Base-by-base conservation (phyloP, 2,329 filamentous ascomycete species). In the Trichoderma guizhouense region DNA sequence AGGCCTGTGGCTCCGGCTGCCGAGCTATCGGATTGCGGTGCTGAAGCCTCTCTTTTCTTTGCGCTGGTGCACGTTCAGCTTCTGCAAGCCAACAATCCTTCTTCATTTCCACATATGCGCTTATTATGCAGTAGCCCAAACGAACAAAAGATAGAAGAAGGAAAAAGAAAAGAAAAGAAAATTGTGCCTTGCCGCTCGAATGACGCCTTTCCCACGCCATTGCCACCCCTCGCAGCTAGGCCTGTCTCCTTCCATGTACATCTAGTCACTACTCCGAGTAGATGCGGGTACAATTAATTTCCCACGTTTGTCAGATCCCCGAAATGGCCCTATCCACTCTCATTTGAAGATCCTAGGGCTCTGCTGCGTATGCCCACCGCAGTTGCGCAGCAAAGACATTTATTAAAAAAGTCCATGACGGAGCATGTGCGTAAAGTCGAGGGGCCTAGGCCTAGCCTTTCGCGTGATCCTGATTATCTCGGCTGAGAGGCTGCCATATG, bases 271-370 rank as follows among this genome's bases (percentile, higher is more conserved):
- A 21, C 32, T 26, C 24, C 26, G 36, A 36, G 58, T 24, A 51
- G 36, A 57, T 62, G 66, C 66, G 66, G 66, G 66, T 69, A 69
- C 55, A 21, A 53, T 53, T 69, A 69, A 62, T 69, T 69, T 69
- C 66, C 66, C 66, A 69, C 66, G 36, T 61, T 62, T 61, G 66
- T 53, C 39, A 69, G 66, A 69, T 69, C 66, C 66, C 66, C 57
- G 34, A 61, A 69, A 43, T 61, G 21, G 66, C 21, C 28, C 28
- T 36, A 62, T 32, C 57, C 66, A 69, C 66, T 7, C 39, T 69
- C 66, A 69, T 69, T 62, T 51, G 28, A 69, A 28, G 57, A 61
- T 62, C n/a, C 39, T 36, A 62, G 57, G 28, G 66, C 21, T 62
- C 57, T 43, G 39, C 18, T 69, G 47, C 39, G 43, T 34, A 62